These are phyloP conservation scores for Amanita thiersii DNA, from an alignment of 768 basidiomycete species.

Conservation along the genomic window DNA sequence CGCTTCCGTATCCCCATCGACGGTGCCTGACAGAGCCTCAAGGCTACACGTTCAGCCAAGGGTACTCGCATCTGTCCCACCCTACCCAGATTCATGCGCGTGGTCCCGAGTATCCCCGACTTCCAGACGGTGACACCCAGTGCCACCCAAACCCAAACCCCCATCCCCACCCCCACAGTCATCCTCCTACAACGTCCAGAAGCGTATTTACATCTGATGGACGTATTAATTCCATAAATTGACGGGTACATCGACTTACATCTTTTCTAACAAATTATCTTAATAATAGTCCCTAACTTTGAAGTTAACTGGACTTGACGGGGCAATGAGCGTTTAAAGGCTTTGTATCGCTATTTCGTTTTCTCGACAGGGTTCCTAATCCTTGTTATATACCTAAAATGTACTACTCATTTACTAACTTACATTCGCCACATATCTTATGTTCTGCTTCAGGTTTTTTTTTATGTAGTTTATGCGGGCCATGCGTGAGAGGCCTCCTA, in stretches of 20 bases:
- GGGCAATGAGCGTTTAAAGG: slow-evolving; percentile 11
- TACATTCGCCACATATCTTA: slow-evolving; percentile 4
- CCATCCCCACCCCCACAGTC: slow-evolving; percentile 3
- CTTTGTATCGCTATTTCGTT: slow-evolving; percentile 17
- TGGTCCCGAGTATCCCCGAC: slow-evolving; percentile 33
- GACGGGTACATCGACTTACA: slow-evolving; percentile 17
- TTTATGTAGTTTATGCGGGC: slow-evolving; percentile 4
- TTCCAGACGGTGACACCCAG: slow-evolving; percentile 24
- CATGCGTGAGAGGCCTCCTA: background rate
- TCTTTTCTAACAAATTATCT: slow-evolving; percentile 10
- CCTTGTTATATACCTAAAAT: slow-evolving; percentile 14
- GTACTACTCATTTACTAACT: slow-evolving; percentile 11
- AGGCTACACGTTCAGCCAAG: slow-evolving; percentile 38
- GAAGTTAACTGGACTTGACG: slow-evolving; percentile 13
- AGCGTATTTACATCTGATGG: slow-evolving; percentile 36
- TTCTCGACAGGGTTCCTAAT: slow-evolving; percentile 1
- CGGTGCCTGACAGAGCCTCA: slow-evolving; percentile 53
- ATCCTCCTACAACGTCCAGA: background rate
- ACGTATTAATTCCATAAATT: slow-evolving; percentile 38
- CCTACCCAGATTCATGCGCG: slow-evolving; percentile 35
- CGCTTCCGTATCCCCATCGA: slow-evolving; percentile 45
- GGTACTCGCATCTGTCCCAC: slow-evolving; percentile 40
- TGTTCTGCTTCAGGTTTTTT: slow-evolving; percentile 2
- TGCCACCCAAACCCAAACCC: slow-evolving; percentile 23
- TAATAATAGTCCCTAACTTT: slow-evolving; percentile 6